These are phyloP conservation scores for Botrytis sinoallii DNA, from an alignment of 2,329 filamentous ascomycete genomes.

Conservation along the genomic window DNA sequence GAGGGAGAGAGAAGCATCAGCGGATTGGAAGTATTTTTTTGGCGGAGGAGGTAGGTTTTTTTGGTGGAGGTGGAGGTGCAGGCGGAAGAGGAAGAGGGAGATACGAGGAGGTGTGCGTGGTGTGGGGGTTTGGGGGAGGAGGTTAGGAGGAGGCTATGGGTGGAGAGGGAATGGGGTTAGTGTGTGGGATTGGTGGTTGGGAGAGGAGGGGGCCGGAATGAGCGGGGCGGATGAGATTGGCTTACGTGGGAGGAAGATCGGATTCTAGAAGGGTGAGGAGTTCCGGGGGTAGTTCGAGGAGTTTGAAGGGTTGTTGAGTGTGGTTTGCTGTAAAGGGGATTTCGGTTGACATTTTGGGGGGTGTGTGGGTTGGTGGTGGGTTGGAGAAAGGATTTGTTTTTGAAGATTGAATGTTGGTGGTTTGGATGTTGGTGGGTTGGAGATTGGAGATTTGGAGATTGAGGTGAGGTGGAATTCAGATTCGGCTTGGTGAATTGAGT, in stretches of 20 bases:
- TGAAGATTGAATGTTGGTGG: no score
- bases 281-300: constrained; percentile 61
- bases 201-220: not conserved
- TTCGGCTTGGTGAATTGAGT: not conserved
- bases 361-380: not conserved
- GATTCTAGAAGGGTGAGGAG: constrained; percentile 55
- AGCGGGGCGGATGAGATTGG: constrained; percentile 20
- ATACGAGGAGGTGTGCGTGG: constrained; percentile 24
- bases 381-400: not conserved
- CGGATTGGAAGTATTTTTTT: constrained; percentile 67
- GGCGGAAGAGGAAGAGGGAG: constrained; percentile 21
- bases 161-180: constrained; percentile 38
- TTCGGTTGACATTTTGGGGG: constrained; percentile 37
- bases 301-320: constrained; percentile 52
- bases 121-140: constrained; percentile 38
- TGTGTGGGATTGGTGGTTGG: constrained; percentile 35
- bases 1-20: constrained; percentile 52
- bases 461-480: not conserved
- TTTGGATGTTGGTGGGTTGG: no score
- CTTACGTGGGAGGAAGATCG: constrained; percentile 50
- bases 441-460: not conserved
- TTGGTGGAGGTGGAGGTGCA: constrained; percentile 15
- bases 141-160: constrained; percentile 29
- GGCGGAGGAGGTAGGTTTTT: constrained; percentile 57
- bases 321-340: constrained; percentile 52